These are phyloP conservation scores for Neonectria ditissima DNA, from an alignment of 2,329 filamentous ascomycete genomes.

Conservation along the genomic window DNA sequence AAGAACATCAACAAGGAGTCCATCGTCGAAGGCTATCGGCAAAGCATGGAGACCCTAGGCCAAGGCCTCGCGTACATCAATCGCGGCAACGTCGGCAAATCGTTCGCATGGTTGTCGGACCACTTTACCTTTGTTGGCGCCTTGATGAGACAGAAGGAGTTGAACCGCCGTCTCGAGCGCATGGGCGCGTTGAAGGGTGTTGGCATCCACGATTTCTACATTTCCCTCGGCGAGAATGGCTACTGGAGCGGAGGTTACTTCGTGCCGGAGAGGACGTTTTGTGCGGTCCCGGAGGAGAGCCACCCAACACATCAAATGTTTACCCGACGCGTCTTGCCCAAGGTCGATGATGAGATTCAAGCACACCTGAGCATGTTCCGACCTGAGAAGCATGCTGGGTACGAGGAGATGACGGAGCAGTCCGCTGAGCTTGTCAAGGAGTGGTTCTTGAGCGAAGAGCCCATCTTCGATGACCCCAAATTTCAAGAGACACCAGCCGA, in stretches of 20 bases:
- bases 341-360: conserved; percentile 75
- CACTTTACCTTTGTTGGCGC: conserved; percentile 90
- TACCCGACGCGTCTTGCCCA: conserved; percentile 70
- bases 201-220: conserved; percentile 81
- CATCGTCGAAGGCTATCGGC: conserved; percentile 61
- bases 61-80: conserved; percentile 69
- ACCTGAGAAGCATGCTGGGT: conserved; percentile 70
- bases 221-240: conserved; percentile 78
- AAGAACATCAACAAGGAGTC: conserved; percentile 61
- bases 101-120: conserved; percentile 81
- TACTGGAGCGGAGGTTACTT: conserved; percentile 70
- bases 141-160: conserved; percentile 78
- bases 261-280: conserved; percentile 81
- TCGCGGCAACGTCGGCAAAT: conserved; percentile 70
- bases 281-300: conserved; percentile 71
- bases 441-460: conserved; percentile 65
- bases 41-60: conserved; percentile 61
- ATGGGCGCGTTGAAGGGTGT: conserved; percentile 72
- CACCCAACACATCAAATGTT: conserved; percentile 57
- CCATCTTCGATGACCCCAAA: conserved; percentile 59
- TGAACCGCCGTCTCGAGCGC: conserved; percentile 74
- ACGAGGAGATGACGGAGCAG: conserved; percentile 71
- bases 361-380: conserved; percentile 78
- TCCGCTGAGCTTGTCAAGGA: conserved; percentile 67
- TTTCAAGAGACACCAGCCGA: conserved; percentile 56